These are phyloP conservation scores for Paralagenidium karlingii DNA, from an alignment of 352 stramenopile species.

Conservation along the genomic window DNA sequence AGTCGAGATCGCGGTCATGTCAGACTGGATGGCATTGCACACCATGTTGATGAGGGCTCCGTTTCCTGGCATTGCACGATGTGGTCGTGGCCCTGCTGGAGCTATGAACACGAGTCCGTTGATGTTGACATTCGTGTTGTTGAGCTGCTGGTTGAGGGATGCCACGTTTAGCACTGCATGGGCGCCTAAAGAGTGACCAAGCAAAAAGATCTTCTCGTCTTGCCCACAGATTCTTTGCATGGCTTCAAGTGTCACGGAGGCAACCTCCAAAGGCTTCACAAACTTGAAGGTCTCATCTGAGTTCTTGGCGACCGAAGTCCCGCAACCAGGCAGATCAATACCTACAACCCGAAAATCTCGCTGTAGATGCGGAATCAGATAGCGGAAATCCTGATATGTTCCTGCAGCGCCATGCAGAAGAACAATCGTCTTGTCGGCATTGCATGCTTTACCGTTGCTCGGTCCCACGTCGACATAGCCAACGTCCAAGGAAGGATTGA, in stretches of 20 bases:
- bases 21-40: no score
- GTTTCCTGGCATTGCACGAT: constrained; percentile 23
- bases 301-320: constrained; percentile 23
- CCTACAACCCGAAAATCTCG: constrained; percentile 30
- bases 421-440: no score
- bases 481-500: no score
- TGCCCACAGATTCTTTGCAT: constrained; percentile 18
- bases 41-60: no score
- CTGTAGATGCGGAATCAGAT: constrained; percentile 40
- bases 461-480: no score
- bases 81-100: constrained; percentile 25
- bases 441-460: no score
- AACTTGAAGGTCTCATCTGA: constrained; percentile 23
- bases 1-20: no score
- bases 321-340: constrained; percentile 51
- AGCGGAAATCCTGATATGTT: constrained; percentile 46
- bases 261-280: constrained; percentile 18
- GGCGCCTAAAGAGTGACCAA: constrained; percentile 55
- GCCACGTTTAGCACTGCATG: constrained; percentile 39
- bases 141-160: constrained; percentile 16
- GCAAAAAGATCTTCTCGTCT: constrained; percentile 25
- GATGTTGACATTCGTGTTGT: constrained; percentile 15
- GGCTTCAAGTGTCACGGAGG: constrained; percentile 21
- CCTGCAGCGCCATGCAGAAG: constrained; percentile 49
- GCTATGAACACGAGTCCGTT: constrained; percentile 34